Evolutionary conservation across 495 filamentous ascomycete genomes (phyloP).

Genomic region (Penicilliopsis zonata): DNA sequence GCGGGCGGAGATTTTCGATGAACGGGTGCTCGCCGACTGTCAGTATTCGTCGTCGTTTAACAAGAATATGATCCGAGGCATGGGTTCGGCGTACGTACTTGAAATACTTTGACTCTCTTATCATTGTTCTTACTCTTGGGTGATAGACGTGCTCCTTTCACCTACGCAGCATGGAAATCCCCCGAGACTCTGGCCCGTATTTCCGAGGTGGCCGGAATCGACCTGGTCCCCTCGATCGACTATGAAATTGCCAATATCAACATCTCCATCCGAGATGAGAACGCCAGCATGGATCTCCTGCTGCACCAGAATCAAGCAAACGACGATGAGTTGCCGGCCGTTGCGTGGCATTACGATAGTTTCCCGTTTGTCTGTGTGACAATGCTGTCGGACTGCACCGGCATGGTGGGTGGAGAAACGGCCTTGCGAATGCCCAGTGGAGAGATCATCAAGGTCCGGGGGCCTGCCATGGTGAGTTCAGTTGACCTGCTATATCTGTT

Average conservation of each 20-base stretch:
- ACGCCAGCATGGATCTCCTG: conserved; percentile 31
- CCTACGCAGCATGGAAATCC: conserved; percentile 56
- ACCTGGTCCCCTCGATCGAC: conserved; percentile 54
- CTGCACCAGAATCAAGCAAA: too few species aligned
- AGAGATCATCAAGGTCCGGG: conserved; percentile 54
- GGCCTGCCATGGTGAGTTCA: conserved; percentile 55
- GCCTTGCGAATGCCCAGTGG: conserved; percentile 47
- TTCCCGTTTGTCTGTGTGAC: conserved; percentile 73
- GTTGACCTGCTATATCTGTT: too few species aligned
- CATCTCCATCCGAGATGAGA: conserved; percentile 44
- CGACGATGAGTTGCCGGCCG: too few species aligned
- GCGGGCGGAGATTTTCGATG: conserved; percentile 53
- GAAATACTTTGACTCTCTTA: too few species aligned
- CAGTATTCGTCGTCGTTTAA: conserved; percentile 45
- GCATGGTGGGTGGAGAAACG: conserved; percentile 66
- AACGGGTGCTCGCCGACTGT: too few species aligned
- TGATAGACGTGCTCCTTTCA: conserved; percentile 50
- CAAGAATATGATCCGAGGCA: conserved; percentile 47
- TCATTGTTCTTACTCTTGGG: too few species aligned
- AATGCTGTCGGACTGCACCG: conserved; percentile 60
- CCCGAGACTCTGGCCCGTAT: conserved; percentile 49
- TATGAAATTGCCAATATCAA: conserved; percentile 66
- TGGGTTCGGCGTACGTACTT: too few species aligned
- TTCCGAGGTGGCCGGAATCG: conserved; percentile 59
- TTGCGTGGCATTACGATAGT: conserved; percentile 67